Evolutionary conservation across 352 stramenopile genomes (phyloP), one percentile per base, ranked within the genome.

Genomic region (Phytophthora capsici): DNA sequence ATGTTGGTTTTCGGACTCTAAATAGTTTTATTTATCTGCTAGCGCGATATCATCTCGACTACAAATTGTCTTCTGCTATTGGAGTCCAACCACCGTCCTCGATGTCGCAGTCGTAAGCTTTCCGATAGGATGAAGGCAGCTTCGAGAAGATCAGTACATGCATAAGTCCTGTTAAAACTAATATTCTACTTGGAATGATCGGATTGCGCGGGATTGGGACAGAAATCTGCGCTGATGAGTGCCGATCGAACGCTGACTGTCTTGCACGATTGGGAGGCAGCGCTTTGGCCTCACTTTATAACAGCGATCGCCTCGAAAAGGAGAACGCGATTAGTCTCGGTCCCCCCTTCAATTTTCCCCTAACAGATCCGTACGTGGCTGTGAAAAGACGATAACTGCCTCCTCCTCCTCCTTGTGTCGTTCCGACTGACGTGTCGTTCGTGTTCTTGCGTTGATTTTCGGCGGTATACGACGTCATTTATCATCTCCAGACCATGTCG

Each of bases 401-500:
- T 49, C 20, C 41, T 55, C 14, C 41, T 37, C 1, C 25, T 49
- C 5, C 6, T 36, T 6, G 23, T 40, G 22, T 58, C 20, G n/a
- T 49, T 53, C 16, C 23, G 19, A 44, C 63, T 71, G 25, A 71
- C 49, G 50, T 57, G 22, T 46, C n/a, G 20, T 19, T 63, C 30
- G 20, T 50, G 54, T 59, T 22, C 4, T 28, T 47, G 6, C 46
- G 14, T 23, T 45, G 44, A 1, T 6, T 66, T 44, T 56, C 45
- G 41, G 56, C 40, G 48, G 25, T 49, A 34, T 61, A 9, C 1
- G 25, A 16, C 41, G 9, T 34, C 22, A 17, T 28, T 22, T 16
- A n/a, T 13, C 46, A 22, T 19, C 41, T 50, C 22, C 36, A 66
- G 57, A 66, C 37, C 48, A 73, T 77, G 69, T 71, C 69, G 43